These are phyloP conservation scores for Tetrahymena thermophila DNA, from an alignment of 73 alveolate species.

Conservation along the genomic window DNA sequence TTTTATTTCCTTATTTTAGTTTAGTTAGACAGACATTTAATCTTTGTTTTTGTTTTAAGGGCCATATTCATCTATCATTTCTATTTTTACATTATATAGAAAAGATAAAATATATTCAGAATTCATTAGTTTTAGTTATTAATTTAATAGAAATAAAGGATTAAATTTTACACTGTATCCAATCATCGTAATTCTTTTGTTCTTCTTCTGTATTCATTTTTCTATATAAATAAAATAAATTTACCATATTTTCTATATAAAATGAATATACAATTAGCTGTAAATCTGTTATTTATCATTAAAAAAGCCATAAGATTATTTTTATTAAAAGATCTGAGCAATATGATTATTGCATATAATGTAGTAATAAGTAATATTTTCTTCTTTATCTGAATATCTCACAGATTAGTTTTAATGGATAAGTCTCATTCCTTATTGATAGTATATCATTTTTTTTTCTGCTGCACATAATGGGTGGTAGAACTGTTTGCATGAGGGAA, in stretches of 20 bases:
- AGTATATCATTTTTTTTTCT: background rate
- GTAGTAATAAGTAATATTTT: background rate
- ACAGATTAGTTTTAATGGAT: background rate
- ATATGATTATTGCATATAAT: background rate
- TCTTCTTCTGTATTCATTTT: background rate
- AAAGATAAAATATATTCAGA: background rate
- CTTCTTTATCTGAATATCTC: background rate
- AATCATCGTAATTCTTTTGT: background rate
- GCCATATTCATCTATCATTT: background rate
- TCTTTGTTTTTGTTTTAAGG: background rate
- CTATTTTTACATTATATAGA: background rate
- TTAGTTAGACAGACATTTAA: no score
- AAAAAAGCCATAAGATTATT: background rate
- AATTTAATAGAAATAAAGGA: background rate
- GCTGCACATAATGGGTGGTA: background rate
- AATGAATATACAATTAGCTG: background rate
- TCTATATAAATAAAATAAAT: background rate
- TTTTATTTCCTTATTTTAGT: background rate
- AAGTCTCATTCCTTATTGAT: background rate
- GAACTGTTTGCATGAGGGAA: background rate
- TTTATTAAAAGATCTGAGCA: background rate
- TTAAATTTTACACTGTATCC: background rate
- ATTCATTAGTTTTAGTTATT: background rate
- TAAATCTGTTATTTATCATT: background rate
- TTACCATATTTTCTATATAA: background rate